phyloP scores from a whole-genome alignment of 148 eudicot species.

The Arbutus unedo region DNA sequence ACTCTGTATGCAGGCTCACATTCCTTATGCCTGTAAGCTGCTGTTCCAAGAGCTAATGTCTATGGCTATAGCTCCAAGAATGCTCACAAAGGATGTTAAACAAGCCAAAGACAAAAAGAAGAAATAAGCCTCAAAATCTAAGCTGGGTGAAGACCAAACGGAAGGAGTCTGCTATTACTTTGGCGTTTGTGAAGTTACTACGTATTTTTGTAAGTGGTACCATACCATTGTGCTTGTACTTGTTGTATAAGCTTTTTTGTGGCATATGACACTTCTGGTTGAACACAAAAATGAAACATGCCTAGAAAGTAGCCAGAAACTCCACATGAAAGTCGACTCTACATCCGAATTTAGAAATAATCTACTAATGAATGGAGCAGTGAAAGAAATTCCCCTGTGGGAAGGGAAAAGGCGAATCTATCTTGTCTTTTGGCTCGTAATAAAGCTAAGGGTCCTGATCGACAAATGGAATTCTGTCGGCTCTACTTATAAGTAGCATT shows the following conservation, averaged over 20 bases:
- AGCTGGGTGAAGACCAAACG: neutral
- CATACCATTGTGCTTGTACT: neutral
- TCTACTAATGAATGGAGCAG: too few relatives aligned
- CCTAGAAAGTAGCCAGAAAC: neutral
- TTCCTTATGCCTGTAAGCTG: constrained; percentile 94
- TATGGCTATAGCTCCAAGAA: constrained; percentile 98
- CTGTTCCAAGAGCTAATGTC: constrained; percentile 98
- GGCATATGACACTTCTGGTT: neutral
- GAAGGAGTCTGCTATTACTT: neutral
- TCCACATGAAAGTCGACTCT: neutral
- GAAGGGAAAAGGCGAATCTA: too few relatives aligned
- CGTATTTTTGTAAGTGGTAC: neutral
- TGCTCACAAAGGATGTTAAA: constrained; percentile 87
- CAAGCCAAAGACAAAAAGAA: constrained; percentile 58
- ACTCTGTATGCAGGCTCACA: constrained; percentile 61
- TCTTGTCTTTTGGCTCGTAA: too few relatives aligned
- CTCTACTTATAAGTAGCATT: neutral
- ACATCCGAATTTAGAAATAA: neutral
- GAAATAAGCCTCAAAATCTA: constrained; percentile 43
- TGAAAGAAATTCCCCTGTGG: too few relatives aligned
- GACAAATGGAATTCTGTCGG: too few relatives aligned
- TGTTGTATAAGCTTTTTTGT: neutral
- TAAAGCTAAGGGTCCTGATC: too few relatives aligned
- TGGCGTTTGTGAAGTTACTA: neutral
- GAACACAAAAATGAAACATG: neutral